Evolutionary conservation across 306 rosid genomes (phyloP), one percentile per base, ranked within the genome.

Genomic region (Sindora glabra): DNA sequence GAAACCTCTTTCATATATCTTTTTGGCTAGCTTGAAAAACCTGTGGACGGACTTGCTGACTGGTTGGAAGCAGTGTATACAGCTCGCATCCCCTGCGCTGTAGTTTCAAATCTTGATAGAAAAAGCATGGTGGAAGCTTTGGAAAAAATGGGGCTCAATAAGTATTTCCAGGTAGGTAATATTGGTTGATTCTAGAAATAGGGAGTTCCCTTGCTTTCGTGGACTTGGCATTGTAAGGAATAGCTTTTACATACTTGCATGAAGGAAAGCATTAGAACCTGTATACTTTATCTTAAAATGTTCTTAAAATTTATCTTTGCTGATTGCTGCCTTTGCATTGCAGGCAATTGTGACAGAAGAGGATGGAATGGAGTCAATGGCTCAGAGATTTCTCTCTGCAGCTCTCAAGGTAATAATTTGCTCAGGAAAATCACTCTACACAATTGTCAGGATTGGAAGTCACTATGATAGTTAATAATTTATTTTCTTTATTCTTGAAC

Each of bases 321-420:
- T 27, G 6, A 27, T 27, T 3, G 32, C 32, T 27, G 32, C 6
- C 6, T 27, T 27, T 27, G 64, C 71, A 32, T 55, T 74, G 76
- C 72, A 92, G 98, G 92, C 98, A 76, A 77, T 80, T 55, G 95
- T 92, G 69, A 76, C 94, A 2, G 96, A 92, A 75, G 98, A 92
- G 70, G 98, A 92, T 59, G 98, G 95, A 54, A 92, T 92, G 98
- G 98, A 92, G 47, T 92, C 98, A 7, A 92, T 88, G 62, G 98
- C 98, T 78, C 96, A 92, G 58, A 81, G 96, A 79, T 92, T 92
- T 65, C 98, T 92, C 54, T 92, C 98, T 41, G 98, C 98, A 17
- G 96, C 98, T 27, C 72, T 92, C 56, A 92, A 92, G 95, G 98
- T 92, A 79, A 32, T 30, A 26, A 55, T 36, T 42, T n/a, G n/a